These are phyloP conservation scores for Trichomonascaceae sp. DNA, from an alignment of 1,139 yeast genomes.

Conservation along the genomic window DNA sequence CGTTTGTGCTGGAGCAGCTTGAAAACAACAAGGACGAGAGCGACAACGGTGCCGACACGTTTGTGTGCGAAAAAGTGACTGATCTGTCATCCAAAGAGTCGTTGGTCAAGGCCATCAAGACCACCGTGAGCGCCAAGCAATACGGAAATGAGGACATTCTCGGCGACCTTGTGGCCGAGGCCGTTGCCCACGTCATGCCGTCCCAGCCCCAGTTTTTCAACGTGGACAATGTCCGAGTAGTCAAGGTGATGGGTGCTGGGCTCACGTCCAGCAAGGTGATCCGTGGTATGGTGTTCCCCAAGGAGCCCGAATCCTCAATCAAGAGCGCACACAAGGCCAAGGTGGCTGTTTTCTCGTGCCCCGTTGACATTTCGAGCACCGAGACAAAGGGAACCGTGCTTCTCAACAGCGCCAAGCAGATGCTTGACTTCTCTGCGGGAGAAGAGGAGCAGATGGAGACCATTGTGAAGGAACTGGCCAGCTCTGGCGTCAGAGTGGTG, in stretches of 20 bases:
- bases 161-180: conserved; percentile 72
- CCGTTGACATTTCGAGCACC: conserved; percentile 85
- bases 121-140: conserved; percentile 89
- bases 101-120: conserved; percentile 61
- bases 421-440: conserved; percentile 91
- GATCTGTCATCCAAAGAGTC: conserved; percentile 43
- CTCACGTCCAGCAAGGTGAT: conserved; percentile 63
- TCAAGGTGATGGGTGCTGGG: conserved; percentile 89
- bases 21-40: neutral
- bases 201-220: conserved; percentile 64
- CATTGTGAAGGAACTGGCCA: conserved; percentile 70
- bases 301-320: conserved; percentile 87
- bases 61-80: conserved; percentile 51
- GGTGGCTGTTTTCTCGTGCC: conserved; percentile 88
- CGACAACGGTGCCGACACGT: conserved; percentile 28
- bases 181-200: conserved; percentile 71
- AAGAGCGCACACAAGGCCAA: conserved; percentile 53
- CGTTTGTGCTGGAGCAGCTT: conserved; percentile 42
- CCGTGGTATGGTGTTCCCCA: conserved; percentile 96
- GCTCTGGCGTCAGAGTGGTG: conserved; percentile 76
- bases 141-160: conserved; percentile 75
- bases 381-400: conserved; percentile 97
- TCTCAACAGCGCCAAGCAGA: conserved; percentile 89
- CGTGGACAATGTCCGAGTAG: conserved; percentile 88
- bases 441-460: conserved; percentile 90